Evolutionary conservation across 495 filamentous ascomycete genomes (phyloP).

Genomic region (Penicillium dipodomyicola): DNA sequence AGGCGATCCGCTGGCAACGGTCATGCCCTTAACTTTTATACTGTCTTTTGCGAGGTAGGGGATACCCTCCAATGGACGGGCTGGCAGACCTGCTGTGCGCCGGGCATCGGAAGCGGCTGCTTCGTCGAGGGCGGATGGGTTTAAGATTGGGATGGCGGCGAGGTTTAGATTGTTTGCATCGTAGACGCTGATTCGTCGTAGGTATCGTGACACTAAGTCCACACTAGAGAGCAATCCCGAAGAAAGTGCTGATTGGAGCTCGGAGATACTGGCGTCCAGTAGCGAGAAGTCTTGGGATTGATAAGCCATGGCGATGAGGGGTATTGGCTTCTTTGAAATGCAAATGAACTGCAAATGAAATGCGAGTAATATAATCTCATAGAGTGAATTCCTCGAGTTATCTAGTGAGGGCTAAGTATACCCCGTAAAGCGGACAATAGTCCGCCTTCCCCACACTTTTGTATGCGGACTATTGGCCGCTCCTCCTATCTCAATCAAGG

Average conservation of each 20-base stretch:
- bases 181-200: slow-evolving; percentile 42
- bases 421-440: not conserved
- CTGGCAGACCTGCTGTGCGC: slow-evolving; percentile 25
- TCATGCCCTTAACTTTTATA: slow-evolving; percentile 67
- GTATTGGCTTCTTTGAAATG: not conserved
- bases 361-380: no score
- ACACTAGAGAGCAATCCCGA: slow-evolving; percentile 44
- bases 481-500: slow-evolving; percentile 5
- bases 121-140: slow-evolving; percentile 30
- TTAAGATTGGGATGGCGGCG: slow-evolving; percentile 35
- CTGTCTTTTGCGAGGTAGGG: slow-evolving; percentile 72
- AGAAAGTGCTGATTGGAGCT: slow-evolving; percentile 44
- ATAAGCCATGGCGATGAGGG: slow-evolving; percentile 11
- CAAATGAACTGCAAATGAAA: not conserved
- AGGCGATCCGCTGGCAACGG: slow-evolving; percentile 49
- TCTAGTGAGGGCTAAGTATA: not conserved
- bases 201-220: slow-evolving; percentile 48
- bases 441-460: not conserved
- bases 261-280: slow-evolving; percentile 57
- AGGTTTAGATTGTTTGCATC: slow-evolving; percentile 35
- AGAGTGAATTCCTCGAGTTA: no score
- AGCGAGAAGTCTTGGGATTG: slow-evolving; percentile 48
- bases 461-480: slow-evolving; percentile 22
- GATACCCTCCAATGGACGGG: slow-evolving; percentile 64
- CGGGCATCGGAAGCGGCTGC: slow-evolving; percentile 34